phyloP scores from a whole-genome alignment of 306 rosid species.

The Sophora flavescens region DNA sequence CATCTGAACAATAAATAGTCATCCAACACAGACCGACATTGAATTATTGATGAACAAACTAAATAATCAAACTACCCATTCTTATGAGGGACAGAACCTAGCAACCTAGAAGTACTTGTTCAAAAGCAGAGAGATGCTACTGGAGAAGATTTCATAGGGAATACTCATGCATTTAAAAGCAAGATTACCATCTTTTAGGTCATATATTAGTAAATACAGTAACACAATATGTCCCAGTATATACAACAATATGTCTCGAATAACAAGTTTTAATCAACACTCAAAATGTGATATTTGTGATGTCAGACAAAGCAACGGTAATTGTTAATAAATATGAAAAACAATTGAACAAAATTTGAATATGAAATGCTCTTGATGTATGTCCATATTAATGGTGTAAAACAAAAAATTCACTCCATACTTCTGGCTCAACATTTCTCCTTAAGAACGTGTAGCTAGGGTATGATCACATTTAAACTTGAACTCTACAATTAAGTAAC shows the following conservation, averaged over 20 bases:
- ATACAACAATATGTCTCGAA: not conserved
- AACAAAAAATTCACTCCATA: not conserved
- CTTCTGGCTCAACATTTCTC: constrained; percentile 24
- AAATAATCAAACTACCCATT: constrained; percentile 35
- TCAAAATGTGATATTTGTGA: not conserved
- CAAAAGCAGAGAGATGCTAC: constrained; percentile 28
- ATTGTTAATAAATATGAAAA: constrained; percentile 4
- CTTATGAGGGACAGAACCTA: constrained; percentile 15
- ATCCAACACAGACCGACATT: constrained; percentile 45
- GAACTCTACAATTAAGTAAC: constrained; percentile 18
- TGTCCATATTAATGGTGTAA: constrained; percentile 9
- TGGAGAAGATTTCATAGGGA: constrained; percentile 14
- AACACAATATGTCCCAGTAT: not conserved
- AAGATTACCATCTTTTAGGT: not conserved
- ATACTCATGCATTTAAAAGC: not conserved
- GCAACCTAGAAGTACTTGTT: constrained; percentile 28
- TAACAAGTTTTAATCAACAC: constrained; percentile 1
- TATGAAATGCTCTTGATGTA: not conserved
- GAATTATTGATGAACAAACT: constrained; percentile 27
- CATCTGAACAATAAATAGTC: constrained; percentile 49
- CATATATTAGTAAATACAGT: not conserved
- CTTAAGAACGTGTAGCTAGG: constrained; percentile 3
- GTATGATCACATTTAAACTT: constrained; percentile 4
- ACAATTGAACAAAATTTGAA: not conserved
- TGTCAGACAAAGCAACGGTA: not conserved